phyloP scores from a whole-genome alignment of 768 basidiomycete genomes.

The Boletus speciosus region DNA sequence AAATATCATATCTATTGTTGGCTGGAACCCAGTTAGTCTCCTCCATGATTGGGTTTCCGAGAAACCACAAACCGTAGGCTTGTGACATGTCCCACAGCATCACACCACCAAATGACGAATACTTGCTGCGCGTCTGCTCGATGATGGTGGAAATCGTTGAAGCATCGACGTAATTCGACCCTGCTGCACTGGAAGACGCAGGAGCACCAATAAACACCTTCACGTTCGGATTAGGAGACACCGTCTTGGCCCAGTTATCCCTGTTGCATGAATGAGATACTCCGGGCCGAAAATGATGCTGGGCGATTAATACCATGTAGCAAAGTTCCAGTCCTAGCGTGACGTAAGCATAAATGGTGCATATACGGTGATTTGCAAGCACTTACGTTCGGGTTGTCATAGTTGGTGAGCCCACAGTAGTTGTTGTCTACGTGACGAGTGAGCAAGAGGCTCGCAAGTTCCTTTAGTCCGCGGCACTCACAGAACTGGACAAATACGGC shows the following conservation, averaged over 20 bases:
- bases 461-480: background rate
- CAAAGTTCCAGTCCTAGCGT: slow-evolving; percentile 47
- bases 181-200: slow-evolving; percentile 40
- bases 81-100: slow-evolving; percentile 45
- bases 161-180: slow-evolving; percentile 41
- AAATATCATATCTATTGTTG: slow-evolving; percentile 57
- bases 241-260: slow-evolving; percentile 46
- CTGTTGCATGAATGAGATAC: slow-evolving; percentile 23
- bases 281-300: background rate
- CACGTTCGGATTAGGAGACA: slow-evolving; percentile 43
- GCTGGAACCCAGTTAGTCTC: slow-evolving; percentile 26
- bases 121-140: slow-evolving; percentile 32
- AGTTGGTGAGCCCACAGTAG: slow-evolving; percentile 40
- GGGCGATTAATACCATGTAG: slow-evolving; percentile 33
- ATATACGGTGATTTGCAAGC: background rate
- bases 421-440: slow-evolving; percentile 40
- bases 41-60: background rate
- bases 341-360: background rate
- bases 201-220: slow-evolving; percentile 51
- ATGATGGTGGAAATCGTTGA: slow-evolving; percentile 35
- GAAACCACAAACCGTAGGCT: slow-evolving; percentile 35
- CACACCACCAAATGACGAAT: slow-evolving; percentile 47
- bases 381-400: slow-evolving; percentile 44
- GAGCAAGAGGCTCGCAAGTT: background rate
- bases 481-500: slow-evolving; percentile 54